Evolutionary conservation across 257 asterid genomes (phyloP), one percentile per base, ranked within the genome.

Genomic region (Misopates orontium): DNA sequence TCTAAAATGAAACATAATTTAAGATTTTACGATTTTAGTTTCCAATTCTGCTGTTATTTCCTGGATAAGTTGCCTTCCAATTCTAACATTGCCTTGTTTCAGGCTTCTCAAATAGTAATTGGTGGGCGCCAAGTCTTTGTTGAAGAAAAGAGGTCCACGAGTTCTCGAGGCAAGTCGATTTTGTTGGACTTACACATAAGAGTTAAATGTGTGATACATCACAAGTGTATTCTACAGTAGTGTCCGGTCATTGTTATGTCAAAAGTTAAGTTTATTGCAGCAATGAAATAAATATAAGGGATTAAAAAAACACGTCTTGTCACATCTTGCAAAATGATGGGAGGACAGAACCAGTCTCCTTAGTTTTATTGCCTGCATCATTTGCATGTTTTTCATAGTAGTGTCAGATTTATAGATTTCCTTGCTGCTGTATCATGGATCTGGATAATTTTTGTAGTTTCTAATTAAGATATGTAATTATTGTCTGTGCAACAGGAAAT

Each of bases 101-200:
- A 84, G 90, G 87, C 90, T 73, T 79, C 87, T 69, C 85, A 87
- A 3, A 78, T 84, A 42, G 25, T 58, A 31, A 71, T 84, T 48
- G 85, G 85, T 72, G 87, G 84, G 18, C 87, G 82, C 48, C 85
- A 72, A 62, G 78, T 78, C 17, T 44, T 79, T 56, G 63, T 84
- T 41, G 87, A 84, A 77, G 87, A 81, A 64, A 84, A 84, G 77
- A 77, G 82, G 80, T 84, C 90, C 44, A 81, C 90, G 4, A 78
- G 60, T 71, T 73, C 80, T 40, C 82, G 83, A 64, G 90, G 90
- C 56, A 82, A 80, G 97, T 73, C 45, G 15, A 64, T 60, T 44
- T 16, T 71, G 19, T 67, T 18, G 28, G 12, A 60, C 17, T 36
- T 9, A 3, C 10, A 9, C 1, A 8, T 9, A 3, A 10, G 6